Conservation (phyloP, 176 grass and related monocot species). For the Sorghum bicolor region Sorghum_bicolor_NCBIv3 NC_012872.2:60529001-60529500, state of each 20-base stretch:
- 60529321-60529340: background rate
- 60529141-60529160: background rate
- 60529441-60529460: background rate
- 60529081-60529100: background rate
- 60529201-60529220: background rate
- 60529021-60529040: background rate
- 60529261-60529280: slow-evolving; percentile 10
- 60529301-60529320: background rate
- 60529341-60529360: too few relatives aligned
- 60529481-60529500: background rate
- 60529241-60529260: slow-evolving; percentile 20
- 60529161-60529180: slow-evolving; percentile 39
- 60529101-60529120: slow-evolving; percentile 36
- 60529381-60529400: background rate
- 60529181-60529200: background rate
- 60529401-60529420: background rate
- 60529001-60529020: background rate
- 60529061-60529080: background rate
- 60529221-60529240: background rate
- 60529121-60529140: background rate
- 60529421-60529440: background rate
- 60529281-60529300: slow-evolving; percentile 30
- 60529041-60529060: background rate
- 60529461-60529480: too few relatives aligned
- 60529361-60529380: background rate